A percentile compares a stretch with the other conserved stretches of the same genome.
Evolutionary conservation across 2,329 filamentous ascomycete genomes (phyloP).

Genomic region (Sporothrix brasiliensis): DNA sequence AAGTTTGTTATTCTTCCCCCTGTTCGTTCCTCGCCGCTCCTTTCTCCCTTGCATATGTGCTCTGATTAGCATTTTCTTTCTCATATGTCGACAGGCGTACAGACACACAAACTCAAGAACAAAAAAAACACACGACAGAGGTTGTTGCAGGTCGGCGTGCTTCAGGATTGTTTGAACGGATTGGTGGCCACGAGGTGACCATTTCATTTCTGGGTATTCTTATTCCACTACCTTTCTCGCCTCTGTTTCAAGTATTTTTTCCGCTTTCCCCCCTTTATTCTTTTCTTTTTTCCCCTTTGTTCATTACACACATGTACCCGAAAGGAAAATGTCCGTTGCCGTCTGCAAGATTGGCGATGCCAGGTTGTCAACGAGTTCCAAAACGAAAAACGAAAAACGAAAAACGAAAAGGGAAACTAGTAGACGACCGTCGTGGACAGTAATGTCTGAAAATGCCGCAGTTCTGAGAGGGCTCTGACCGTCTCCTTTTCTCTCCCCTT

Average conservation of each 20-base stretch:
- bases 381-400: not conserved
- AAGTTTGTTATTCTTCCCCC: not conserved
- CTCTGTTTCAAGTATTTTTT: too few relatives aligned
- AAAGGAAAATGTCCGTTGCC: conserved; percentile 29
- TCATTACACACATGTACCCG: not conserved
- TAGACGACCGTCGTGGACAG: too few relatives aligned
- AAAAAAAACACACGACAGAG: not conserved
- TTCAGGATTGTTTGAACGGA: too few relatives aligned
- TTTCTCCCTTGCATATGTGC: not conserved
- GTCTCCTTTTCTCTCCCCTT: not conserved
- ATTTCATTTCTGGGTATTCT: too few relatives aligned
- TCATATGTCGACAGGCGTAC: not conserved
- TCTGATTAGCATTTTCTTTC: conserved; percentile 11
- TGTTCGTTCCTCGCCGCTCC: not conserved
- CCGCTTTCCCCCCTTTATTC: too few relatives aligned
- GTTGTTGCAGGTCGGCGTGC: too few relatives aligned
- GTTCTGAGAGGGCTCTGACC: not conserved
- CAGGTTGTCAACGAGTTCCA: conserved; percentile 38
- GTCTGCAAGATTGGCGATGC: conserved; percentile 47
- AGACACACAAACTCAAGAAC: not conserved
- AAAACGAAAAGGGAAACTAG: not conserved
- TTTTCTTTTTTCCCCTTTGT: too few relatives aligned
- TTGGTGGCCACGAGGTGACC: too few relatives aligned
- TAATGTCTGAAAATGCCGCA: not conserved
- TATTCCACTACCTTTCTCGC: too few relatives aligned